Conservation (phyloP, 163 green algal genomes). For the Chlamydomonas reinhardtii region DNA sequence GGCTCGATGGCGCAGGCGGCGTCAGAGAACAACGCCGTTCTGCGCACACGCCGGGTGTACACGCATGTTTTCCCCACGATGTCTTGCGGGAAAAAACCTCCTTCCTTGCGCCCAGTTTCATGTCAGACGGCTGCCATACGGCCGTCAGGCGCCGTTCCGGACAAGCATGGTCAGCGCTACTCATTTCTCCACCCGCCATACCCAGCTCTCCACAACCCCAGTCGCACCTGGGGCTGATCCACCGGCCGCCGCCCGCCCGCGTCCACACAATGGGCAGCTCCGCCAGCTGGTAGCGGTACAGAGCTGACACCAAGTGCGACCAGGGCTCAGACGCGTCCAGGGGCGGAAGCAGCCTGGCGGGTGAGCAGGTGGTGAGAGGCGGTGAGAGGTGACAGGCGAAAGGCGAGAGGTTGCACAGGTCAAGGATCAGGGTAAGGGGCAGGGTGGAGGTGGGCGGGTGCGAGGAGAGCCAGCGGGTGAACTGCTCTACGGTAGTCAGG, state of each 20-base stretch:
- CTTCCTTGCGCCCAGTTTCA: too few species aligned
- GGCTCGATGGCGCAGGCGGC: constrained; percentile 26
- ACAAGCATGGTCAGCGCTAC: too few species aligned
- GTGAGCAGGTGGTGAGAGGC: background rate
- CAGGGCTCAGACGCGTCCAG: constrained; percentile 54
- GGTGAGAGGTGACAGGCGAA: too few species aligned
- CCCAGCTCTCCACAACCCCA: background rate
- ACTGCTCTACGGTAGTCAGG: too few species aligned
- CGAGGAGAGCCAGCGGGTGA: too few species aligned
- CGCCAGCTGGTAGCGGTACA: constrained; percentile 39
- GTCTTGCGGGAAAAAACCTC: too few species aligned
- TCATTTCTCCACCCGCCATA: too few species aligned
- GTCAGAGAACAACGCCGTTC: constrained; percentile 47
- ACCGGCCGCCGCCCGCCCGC: constrained; percentile 46
- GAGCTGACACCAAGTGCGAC: constrained; percentile 40
- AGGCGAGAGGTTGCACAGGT: too few species aligned
- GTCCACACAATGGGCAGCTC: constrained; percentile 52
- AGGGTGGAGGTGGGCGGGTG: background rate
- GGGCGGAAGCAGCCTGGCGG: constrained; percentile 42
- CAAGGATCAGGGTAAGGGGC: too few species aligned
- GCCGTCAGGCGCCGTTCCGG: too few species aligned
- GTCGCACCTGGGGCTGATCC: constrained; percentile 44
- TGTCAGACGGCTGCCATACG: too few species aligned
- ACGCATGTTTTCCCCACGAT: too few species aligned
- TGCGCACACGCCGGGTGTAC: constrained; percentile 11